A percentile compares a stretch with the other conserved stretches of the same genome.
Conservation (phyloP, 495 filamentous ascomycete genomes). For the Sporormia fimetaria region DNA sequence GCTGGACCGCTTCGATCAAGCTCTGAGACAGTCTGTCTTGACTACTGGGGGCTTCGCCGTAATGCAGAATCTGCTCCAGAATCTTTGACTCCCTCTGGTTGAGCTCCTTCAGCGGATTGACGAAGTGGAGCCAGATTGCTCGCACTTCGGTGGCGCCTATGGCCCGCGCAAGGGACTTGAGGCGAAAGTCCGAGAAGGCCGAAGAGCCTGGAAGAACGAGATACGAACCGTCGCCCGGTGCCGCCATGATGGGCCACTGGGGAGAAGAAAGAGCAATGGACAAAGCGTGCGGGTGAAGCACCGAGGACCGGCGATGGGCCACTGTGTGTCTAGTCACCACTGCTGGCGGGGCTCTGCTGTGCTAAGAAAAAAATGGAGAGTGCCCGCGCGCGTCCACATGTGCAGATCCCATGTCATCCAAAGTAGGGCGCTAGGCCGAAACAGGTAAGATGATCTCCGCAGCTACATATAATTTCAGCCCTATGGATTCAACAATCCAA, state of each 20-base stretch:
- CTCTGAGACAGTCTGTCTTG: slow-evolving; percentile 27
- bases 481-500: not conserved
- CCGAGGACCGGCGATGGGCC: too few relatives aligned
- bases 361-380: too few relatives aligned
- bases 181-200: slow-evolving; percentile 34
- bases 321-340: too few relatives aligned
- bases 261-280: not conserved
- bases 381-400: too few relatives aligned
- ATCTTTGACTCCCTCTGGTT: slow-evolving; percentile 35
- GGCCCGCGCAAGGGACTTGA: slow-evolving; percentile 28
- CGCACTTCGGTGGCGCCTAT: slow-evolving; percentile 46
- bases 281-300: too few relatives aligned
- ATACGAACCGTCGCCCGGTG: slow-evolving; percentile 8
- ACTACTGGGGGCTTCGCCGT: slow-evolving; percentile 44
- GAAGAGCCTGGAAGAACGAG: slow-evolving; percentile 30
- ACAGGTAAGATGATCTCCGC: too few relatives aligned
- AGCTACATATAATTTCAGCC: too few relatives aligned
- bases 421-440: too few relatives aligned
- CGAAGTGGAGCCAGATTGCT: slow-evolving; percentile 56
- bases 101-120: slow-evolving; percentile 32
- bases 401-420: too few relatives aligned
- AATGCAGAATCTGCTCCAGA: slow-evolving; percentile 50
- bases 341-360: too few relatives aligned
- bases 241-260: slow-evolving; percentile 11
- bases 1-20: slow-evolving; percentile 30